Evolutionary conservation across 1,284 basidiomycete species (phyloP).

Genomic region (Ganoderma leucocontextum): DNA sequence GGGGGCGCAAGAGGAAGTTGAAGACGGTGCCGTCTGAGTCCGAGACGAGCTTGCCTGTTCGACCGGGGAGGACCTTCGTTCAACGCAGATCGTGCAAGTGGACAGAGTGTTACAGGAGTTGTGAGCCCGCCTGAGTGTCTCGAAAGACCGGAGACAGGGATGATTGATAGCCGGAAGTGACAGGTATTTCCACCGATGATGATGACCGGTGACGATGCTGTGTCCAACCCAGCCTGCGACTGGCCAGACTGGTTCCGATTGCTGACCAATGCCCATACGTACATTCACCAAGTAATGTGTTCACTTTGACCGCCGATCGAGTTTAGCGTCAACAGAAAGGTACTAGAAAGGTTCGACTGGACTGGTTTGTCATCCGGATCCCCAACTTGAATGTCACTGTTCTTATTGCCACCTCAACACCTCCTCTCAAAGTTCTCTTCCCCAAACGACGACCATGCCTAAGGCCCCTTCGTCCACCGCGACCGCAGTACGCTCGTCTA

Average conservation of each 20-base stretch:
- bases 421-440: constrained; percentile 2
- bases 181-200: neutral
- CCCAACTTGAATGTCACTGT: neutral
- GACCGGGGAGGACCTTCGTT: too few relatives aligned
- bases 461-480: constrained; percentile 27
- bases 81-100: too few relatives aligned
- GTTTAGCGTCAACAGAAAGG: constrained; percentile 7
- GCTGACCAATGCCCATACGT: neutral
- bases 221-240: neutral
- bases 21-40: too few relatives aligned
- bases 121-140: too few relatives aligned
- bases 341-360: neutral
- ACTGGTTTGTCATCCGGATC: constrained; percentile 26
- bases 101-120: too few relatives aligned
- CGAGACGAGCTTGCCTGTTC: too few relatives aligned
- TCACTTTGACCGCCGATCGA: neutral
- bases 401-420: neutral
- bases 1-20: too few relatives aligned
- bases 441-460: constrained; percentile 29
- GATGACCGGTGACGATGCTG: neutral
- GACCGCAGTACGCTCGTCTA: constrained; percentile 8
- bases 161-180: neutral
- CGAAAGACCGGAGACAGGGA: neutral
- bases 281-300: neutral
- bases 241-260: neutral